Conservation (phyloP, 2,329 filamentous ascomycete genomes). For the Penicillium sp. region DNA sequence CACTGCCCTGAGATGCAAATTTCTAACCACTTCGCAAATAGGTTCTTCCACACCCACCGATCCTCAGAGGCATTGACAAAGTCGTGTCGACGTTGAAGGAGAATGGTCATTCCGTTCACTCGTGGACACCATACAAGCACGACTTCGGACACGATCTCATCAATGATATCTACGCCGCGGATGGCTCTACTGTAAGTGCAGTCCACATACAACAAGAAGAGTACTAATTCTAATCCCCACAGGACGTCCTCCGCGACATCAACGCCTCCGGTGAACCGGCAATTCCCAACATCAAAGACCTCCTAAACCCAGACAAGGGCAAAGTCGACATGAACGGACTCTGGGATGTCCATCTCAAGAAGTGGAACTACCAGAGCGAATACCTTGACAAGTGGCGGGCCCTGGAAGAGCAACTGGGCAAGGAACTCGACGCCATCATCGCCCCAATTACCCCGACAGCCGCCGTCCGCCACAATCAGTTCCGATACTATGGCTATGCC, state of each 20-base stretch:
- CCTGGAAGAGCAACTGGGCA: conserved; percentile 13
- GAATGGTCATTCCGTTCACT: conserved; percentile 28
- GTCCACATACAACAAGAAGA: background rate
- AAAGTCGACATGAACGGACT: conserved; percentile 11
- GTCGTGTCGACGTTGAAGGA: conserved; percentile 24
- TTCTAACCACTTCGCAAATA: conserved; percentile 2
- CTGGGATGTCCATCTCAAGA: conserved; percentile 11
- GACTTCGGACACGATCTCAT: conserved; percentile 24
- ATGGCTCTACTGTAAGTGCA: conserved; percentile 27
- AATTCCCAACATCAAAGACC: conserved; percentile 34
- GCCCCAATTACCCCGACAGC: conserved; percentile 38
- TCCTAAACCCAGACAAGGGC: conserved; percentile 17
- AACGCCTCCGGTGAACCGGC: conserved; percentile 36
- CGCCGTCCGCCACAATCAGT: conserved; percentile 36
- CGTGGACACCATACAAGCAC: conserved; percentile 33
- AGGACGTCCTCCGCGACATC: conserved; percentile 30
- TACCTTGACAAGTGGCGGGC: conserved; percentile 32
- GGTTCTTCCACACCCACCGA: conserved; percentile 38
- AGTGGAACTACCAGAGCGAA: conserved; percentile 33
- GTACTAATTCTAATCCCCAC: background rate
- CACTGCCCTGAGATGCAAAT: background rate
- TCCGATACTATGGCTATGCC: conserved; percentile 40
- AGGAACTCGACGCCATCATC: conserved; percentile 38
- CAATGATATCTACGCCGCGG: conserved; percentile 27
- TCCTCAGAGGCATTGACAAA: conserved; percentile 31